Evolutionary conservation across 306 rosid genomes (phyloP).

Genomic region (Cercis canadensis): DNA sequence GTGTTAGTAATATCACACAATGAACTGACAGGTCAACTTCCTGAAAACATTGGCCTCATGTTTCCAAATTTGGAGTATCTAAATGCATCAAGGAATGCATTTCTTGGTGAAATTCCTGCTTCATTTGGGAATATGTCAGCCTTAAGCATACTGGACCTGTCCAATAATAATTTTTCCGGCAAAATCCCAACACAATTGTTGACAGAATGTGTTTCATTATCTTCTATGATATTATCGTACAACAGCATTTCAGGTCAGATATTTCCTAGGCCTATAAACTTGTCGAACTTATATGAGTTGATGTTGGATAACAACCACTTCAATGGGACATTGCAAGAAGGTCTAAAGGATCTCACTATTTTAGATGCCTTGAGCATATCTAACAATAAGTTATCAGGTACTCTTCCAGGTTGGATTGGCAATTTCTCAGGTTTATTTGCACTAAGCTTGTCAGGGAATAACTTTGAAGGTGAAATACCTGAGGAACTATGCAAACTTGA

Average conservation of each 20-base stretch:
- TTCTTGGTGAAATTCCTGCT: neutral
- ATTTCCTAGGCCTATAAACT: too few relatives aligned
- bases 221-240: neutral
- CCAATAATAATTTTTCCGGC: neutral
- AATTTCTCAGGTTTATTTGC: too few relatives aligned
- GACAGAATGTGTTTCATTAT: neutral
- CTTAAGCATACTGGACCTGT: neutral
- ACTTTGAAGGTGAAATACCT: neutral
- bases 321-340: neutral
- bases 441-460: too few relatives aligned
- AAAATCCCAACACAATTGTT: neutral
- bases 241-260: neutral
- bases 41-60: neutral
- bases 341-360: accelerated
- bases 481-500: neutral
- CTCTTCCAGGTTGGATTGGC: neutral
- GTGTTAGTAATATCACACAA: neutral
- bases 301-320: neutral
- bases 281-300: neutral
- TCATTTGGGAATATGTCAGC: constrained; percentile 1
- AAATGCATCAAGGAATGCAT: constrained; percentile 9
- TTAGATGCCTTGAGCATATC: neutral
- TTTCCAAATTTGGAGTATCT: neutral
- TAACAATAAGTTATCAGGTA: too few relatives aligned
- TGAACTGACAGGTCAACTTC: neutral